phyloP scores from a whole-genome alignment of 163 green algal species.

The Scenedesmus sp. region DNA sequence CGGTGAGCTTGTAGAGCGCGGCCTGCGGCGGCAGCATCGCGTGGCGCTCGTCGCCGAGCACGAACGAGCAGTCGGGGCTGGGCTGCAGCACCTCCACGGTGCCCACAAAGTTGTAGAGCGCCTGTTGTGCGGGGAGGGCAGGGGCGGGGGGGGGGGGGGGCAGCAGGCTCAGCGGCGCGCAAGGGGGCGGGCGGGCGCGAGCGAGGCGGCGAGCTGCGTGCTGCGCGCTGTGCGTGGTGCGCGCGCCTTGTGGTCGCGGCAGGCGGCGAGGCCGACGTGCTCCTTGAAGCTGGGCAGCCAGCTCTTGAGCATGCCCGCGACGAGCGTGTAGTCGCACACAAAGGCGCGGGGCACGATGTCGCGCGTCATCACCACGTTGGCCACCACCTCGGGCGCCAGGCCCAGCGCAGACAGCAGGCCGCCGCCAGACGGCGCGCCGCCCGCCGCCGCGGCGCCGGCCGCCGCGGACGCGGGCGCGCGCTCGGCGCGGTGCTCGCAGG shows the following conservation, averaged over 20 bases:
- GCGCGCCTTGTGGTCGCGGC: slow-evolving; percentile 42
- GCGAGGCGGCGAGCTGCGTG: background rate
- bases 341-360: slow-evolving; percentile 98
- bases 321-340: slow-evolving; percentile 94
- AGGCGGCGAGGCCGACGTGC: slow-evolving; percentile 66
- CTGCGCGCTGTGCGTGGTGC: background rate
- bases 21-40: slow-evolving; percentile 75
- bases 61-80: slow-evolving; percentile 49
- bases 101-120: slow-evolving; percentile 93
- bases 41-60: slow-evolving; percentile 65
- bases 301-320: slow-evolving; percentile 76
- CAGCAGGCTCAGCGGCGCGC: background rate
- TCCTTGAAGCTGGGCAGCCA: slow-evolving; percentile 74
- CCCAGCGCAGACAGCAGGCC: slow-evolving; percentile 79
- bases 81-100: slow-evolving; percentile 91
- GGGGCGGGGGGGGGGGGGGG: background rate
- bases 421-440: too few relatives aligned
- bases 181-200: background rate
- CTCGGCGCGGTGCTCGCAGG: slow-evolving; percentile 16
- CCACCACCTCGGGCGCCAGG: slow-evolving; percentile 71
- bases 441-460: too few relatives aligned
- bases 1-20: slow-evolving; percentile 79
- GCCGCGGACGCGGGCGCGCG: background rate
- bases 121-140: slow-evolving; percentile 27
- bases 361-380: slow-evolving; percentile 93